Evolutionary conservation across 495 filamentous ascomycete genomes (phyloP).

Genomic region (Hypoxylon fragiforme): DNA sequence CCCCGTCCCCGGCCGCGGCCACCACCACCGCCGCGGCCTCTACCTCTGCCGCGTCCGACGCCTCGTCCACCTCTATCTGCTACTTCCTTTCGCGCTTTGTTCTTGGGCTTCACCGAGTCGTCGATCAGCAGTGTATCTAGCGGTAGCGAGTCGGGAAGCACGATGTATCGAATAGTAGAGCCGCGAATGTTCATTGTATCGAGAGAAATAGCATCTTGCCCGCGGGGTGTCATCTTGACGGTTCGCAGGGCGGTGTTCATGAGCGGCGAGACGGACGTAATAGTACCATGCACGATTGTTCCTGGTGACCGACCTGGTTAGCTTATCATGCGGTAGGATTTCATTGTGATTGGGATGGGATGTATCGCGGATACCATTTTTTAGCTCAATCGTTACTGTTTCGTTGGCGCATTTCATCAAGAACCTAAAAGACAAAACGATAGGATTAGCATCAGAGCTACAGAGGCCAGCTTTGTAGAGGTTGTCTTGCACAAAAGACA

Average conservation of each 20-base stretch:
- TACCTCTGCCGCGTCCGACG: constrained; percentile 57
- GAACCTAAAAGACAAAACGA: constrained; percentile 68
- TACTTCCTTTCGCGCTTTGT: constrained; percentile 93
- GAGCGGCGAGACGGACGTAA: constrained; percentile 89
- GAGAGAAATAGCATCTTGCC: constrained; percentile 80
- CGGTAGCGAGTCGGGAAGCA: constrained; percentile 91
- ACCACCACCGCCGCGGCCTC: constrained; percentile 65
- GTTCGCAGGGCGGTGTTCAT: constrained; percentile 96
- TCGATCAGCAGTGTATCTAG: constrained; percentile 94
- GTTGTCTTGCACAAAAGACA: constrained; percentile 39
- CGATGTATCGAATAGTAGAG: constrained; percentile 89
- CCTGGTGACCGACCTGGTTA: constrained; percentile 52
- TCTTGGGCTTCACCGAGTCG: constrained; percentile 97
- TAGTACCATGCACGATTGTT: constrained; percentile 93
- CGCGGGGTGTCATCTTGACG: constrained; percentile 90
- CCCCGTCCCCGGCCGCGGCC: constrained; percentile 62
- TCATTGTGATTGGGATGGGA: not conserved
- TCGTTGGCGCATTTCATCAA: constrained; percentile 99
- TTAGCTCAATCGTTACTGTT: constrained; percentile 95
- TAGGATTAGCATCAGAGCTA: constrained; percentile 44
- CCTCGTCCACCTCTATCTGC: constrained; percentile 67
- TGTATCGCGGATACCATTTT: constrained; percentile 71
- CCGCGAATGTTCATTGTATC: constrained; percentile 98
- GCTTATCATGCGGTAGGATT: not conserved
- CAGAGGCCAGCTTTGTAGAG: constrained; percentile 35